A percentile compares a stretch with the other conserved stretches of the same genome.
These are phyloP conservation scores for Trypanosoma cruzi DNA, from an alignment of 208 protist genomes.

Conservation along the genomic window DNA sequence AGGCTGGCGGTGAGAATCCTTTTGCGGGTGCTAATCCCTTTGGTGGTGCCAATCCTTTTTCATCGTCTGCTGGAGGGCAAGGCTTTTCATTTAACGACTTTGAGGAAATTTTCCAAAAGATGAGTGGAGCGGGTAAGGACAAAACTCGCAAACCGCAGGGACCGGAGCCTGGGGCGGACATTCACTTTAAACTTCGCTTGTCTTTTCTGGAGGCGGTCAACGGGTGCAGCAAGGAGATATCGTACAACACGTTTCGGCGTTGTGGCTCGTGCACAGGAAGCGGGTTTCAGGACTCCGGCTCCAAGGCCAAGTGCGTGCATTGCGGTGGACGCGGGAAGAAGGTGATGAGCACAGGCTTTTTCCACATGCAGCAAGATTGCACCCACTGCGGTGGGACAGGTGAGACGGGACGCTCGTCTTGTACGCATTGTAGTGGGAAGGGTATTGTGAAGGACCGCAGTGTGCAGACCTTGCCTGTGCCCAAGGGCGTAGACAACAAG, in stretches of 20 bases:
- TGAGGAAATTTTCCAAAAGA: slow-evolving; percentile 90
- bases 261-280: slow-evolving; percentile 84
- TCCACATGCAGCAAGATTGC: slow-evolving; percentile 93
- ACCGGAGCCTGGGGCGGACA: slow-evolving; percentile 84
- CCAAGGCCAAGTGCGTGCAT: slow-evolving; percentile 79
- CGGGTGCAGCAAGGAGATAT: slow-evolving; percentile 87
- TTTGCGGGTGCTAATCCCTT: slow-evolving; percentile 43
- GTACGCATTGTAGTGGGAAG: slow-evolving; percentile 84
- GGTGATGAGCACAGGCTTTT: slow-evolving; percentile 92
- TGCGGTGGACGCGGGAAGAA: slow-evolving; percentile 90
- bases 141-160: slow-evolving; percentile 85
- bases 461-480: slow-evolving; percentile 85
- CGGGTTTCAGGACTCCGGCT: slow-evolving; percentile 77
- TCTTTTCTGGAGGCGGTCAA: slow-evolving; percentile 88
- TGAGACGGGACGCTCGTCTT: slow-evolving; percentile 76
- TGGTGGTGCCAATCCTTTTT: slow-evolving; percentile 61
- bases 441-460: slow-evolving; percentile 91
- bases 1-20: slow-evolving; percentile 35
- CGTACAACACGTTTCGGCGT: slow-evolving; percentile 87
- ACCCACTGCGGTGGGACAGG: slow-evolving; percentile 88
- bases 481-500: slow-evolving; percentile 90
- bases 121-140: slow-evolving; percentile 82
- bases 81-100: slow-evolving; percentile 91
- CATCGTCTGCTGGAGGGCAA: slow-evolving; percentile 37
- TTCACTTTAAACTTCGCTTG: slow-evolving; percentile 86